Conservation (phyloP, 495 filamentous ascomycete genomes). For the Annulohypoxylon moriforme region DNA sequence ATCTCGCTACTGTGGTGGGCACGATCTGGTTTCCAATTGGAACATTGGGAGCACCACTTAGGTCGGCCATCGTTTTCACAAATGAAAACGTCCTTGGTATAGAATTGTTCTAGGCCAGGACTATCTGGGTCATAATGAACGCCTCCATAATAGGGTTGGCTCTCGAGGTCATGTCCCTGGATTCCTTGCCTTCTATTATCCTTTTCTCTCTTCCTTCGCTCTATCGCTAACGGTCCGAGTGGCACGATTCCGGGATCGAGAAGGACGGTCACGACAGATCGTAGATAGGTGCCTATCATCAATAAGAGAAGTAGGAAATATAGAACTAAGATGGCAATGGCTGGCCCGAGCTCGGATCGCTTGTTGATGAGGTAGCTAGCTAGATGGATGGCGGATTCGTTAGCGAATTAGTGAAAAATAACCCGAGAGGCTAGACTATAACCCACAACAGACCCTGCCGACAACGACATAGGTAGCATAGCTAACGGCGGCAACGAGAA, state of each 20-base stretch:
- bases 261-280: slow-evolving; percentile 72
- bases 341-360: slow-evolving; percentile 62
- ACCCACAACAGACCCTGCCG: slow-evolving; percentile 56
- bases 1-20: slow-evolving; percentile 87
- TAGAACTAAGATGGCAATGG: slow-evolving; percentile 73
- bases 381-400: slow-evolving; percentile 42
- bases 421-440: slow-evolving; percentile 9
- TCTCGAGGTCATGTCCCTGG: slow-evolving; percentile 55
- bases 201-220: slow-evolving; percentile 37
- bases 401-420: slow-evolving; percentile 6
- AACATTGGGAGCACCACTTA: slow-evolving; percentile 81
- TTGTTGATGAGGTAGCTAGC: slow-evolving; percentile 73
- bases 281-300: slow-evolving; percentile 73
- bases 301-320: slow-evolving; percentile 76
- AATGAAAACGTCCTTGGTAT: slow-evolving; percentile 82
- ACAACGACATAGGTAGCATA: slow-evolving; percentile 57
- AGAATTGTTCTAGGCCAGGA: slow-evolving; percentile 69
- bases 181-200: slow-evolving; percentile 43
- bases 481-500: slow-evolving; percentile 53
- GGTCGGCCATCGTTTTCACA: slow-evolving; percentile 84
- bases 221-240: slow-evolving; percentile 60
- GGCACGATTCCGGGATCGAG: slow-evolving; percentile 77
- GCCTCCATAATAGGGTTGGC: slow-evolving; percentile 47
- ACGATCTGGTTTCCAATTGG: slow-evolving; percentile 85
- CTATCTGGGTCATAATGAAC: slow-evolving; percentile 56